Base-by-base conservation (phyloP, 2,329 filamentous ascomycete genomes). In the Fusarium sp. region DNA sequence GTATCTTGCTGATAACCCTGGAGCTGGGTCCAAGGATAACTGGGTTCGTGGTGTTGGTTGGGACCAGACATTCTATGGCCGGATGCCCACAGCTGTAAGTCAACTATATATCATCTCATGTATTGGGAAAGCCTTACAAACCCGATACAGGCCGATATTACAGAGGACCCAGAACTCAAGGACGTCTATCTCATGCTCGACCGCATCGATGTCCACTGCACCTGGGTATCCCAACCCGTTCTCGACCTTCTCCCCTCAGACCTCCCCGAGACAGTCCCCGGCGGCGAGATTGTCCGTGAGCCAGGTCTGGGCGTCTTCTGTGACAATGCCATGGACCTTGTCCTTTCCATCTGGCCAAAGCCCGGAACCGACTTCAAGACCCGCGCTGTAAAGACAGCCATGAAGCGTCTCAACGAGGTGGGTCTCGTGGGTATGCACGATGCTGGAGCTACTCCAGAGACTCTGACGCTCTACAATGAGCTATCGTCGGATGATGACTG, bases 401-500 rank as follows among this genome's bases (percentile, higher is more conserved):
- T 93, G 88, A 79, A 77, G 14, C 87, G 87, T 61, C 83, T 94
- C 57, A 92, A 93, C 77, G 86, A 88, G 66, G 85, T 92, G 47
- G 92, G 92, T 1, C 84, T 94, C 6, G 91, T 93, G 5, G 92
- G 92, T 20, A 89, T 93, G 78, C 91, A 93, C 73, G 91, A 94
- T 79, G 92, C 92, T 5, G 91, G 92, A 6, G 89, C 91, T 42
- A 82, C 85, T 13, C 88, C 89, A 0, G 83, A 82, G 2, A 88
- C 91, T 65, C 79, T 92, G 20, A 79, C 83, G 25, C 83, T 93
- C 10, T 91, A 88, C 73, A 83, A 86, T 57, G 81, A 87, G 20
- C 82, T 93, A 68, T 87, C 86, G 0, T 81, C 76, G 47, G 66
- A 70, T 13, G 73, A 87, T 1, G 87, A 89, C 65, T 91, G 91